These are phyloP conservation scores for Mycena galericulata DNA, from an alignment of 768 basidiomycete genomes.

Conservation along the genomic window DNA sequence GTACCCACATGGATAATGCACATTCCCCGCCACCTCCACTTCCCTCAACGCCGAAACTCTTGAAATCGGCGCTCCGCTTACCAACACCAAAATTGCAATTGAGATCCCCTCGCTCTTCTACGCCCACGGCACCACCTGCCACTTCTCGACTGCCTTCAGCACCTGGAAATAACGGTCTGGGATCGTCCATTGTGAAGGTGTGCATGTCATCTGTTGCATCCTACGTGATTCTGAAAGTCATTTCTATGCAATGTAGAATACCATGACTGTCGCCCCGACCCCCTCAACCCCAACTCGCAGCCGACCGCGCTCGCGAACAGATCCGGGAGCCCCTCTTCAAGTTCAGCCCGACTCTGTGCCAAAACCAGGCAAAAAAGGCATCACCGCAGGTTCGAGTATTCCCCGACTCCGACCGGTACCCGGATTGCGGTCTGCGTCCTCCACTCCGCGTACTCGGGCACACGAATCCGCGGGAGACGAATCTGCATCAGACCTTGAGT, in stretches of 20 bases:
- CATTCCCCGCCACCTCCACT: constrained; percentile 14
- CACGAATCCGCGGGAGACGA: constrained; percentile 42
- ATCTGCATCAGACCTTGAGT: constrained; percentile 55
- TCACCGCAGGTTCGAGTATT: constrained; percentile 44
- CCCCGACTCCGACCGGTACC: constrained; percentile 48
- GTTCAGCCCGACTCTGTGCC: constrained; percentile 12
- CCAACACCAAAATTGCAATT: constrained; percentile 46
- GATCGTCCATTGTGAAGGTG: not conserved
- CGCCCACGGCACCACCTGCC: constrained; percentile 13
- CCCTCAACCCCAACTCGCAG: constrained; percentile 7
- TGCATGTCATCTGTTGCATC: too few relatives aligned
- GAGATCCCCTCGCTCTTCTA: constrained; percentile 29
- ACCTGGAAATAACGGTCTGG: not conserved
- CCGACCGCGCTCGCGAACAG: constrained; percentile 51
- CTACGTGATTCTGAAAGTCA: constrained; percentile 3
- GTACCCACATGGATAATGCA: not conserved
- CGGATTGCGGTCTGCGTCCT: constrained; percentile 38
- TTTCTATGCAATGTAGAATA: constrained; percentile 5
- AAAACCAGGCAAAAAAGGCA: not conserved
- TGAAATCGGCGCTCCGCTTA: constrained; percentile 55
- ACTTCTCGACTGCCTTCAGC: not conserved
- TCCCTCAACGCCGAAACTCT: constrained; percentile 40
- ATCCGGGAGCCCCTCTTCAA: constrained; percentile 43
- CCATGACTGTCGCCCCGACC: not conserved
- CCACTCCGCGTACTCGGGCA: constrained; percentile 33